A percentile compares a stretch with the other conserved stretches of the same genome.
Conservation (phyloP, 805 yeast species). For the Metschnikowia continentalis region DNA sequence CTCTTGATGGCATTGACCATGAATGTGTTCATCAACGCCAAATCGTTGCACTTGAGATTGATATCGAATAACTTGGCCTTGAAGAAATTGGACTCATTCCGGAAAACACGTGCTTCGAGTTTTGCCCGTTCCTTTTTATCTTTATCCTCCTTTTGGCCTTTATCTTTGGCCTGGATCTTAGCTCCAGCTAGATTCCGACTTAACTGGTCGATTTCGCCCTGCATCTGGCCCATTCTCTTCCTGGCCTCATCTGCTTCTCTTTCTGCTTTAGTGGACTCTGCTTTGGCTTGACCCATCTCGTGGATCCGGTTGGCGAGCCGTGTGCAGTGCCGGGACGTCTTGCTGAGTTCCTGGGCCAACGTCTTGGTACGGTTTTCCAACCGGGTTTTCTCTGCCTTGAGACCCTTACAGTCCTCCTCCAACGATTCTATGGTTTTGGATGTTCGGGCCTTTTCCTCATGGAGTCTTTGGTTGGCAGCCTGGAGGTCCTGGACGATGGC, state of each 20-base stretch:
- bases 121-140: neutral
- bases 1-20: constrained; percentile 27
- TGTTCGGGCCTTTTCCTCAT: constrained; percentile 17
- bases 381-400: constrained; percentile 26
- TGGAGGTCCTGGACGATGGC: constrained; percentile 10
- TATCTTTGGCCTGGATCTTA: constrained; percentile 16
- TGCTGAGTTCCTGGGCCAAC: constrained; percentile 29
- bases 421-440: constrained; percentile 23
- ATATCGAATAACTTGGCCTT: constrained; percentile 46
- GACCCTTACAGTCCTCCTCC: constrained; percentile 27
- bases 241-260: constrained; percentile 2
- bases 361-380: constrained; percentile 27
- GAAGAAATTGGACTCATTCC: constrained; percentile 43
- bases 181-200: constrained; percentile 20
- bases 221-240: constrained; percentile 19
- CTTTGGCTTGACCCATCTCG: constrained; percentile 13
- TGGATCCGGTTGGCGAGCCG: constrained; percentile 27
- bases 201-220: constrained; percentile 29
- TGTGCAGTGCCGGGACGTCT: constrained; percentile 26
- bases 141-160: neutral
- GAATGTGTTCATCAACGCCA: constrained; percentile 32
- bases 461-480: constrained; percentile 6
- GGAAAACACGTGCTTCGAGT: constrained; percentile 19
- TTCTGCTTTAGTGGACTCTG: neutral
- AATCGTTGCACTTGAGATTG: constrained; percentile 30